Evolutionary conservation across 2,329 filamentous ascomycete species (phyloP).

Genomic region (Trematosphaeria pertusa): DNA sequence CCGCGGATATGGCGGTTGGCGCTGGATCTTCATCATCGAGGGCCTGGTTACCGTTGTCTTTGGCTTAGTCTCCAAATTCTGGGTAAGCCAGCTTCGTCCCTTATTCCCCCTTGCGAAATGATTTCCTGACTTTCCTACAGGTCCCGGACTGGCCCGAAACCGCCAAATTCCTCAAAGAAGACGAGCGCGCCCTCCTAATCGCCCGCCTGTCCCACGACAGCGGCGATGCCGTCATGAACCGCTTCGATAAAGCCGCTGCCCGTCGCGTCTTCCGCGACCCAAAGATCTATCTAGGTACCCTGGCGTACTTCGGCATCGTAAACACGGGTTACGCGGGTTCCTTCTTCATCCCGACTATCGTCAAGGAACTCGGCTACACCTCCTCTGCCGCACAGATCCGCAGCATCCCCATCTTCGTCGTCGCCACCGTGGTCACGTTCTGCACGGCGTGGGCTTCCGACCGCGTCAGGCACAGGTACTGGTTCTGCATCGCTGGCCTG

Average conservation of each 20-base stretch:
- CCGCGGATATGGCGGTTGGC: conserved; percentile 49
- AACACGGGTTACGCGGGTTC: conserved; percentile 56
- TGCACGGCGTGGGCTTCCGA: conserved; percentile 57
- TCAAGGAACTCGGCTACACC: conserved; percentile 50
- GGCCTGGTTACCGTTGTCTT: conserved; percentile 35
- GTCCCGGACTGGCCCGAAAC: conserved; percentile 56
- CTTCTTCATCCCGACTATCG: conserved; percentile 52
- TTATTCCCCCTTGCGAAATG: not conserved
- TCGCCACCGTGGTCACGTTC: conserved; percentile 46
- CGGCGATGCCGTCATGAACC: conserved; percentile 59
- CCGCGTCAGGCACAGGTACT: conserved; percentile 59
- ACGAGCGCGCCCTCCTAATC: conserved; percentile 37
- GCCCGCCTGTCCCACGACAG: conserved; percentile 35
- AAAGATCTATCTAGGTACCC: conserved; percentile 36
- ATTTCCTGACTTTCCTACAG: not conserved
- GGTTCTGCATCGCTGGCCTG: conserved; percentile 59
- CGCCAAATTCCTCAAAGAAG: conserved; percentile 40
- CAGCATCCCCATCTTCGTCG: conserved; percentile 49
- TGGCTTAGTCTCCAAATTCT: conserved; percentile 58
- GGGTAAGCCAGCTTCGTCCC: conserved; percentile 31
- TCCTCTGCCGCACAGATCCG: conserved; percentile 46
- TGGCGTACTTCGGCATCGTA: conserved; percentile 41
- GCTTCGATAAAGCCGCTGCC: conserved; percentile 56
- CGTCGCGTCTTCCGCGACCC: conserved; percentile 53
- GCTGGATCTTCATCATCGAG: conserved; percentile 44